Evolutionary conservation across 2,329 filamentous ascomycete species (phyloP).

Genomic region (Arthrobotrys iridis): DNA sequence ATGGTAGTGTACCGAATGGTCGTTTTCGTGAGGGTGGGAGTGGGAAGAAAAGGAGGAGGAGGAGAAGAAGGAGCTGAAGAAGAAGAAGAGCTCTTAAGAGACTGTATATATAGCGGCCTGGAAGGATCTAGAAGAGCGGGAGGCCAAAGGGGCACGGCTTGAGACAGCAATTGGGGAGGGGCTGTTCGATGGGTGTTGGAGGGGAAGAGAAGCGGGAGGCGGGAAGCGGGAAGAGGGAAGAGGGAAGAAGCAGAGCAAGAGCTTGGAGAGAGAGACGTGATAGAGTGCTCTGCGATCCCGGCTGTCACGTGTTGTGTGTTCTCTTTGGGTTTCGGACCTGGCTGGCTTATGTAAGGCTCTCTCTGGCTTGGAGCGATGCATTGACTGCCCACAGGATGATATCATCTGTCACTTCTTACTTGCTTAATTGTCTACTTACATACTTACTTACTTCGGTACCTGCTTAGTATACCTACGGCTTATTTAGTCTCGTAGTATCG

Average conservation of each 20-base stretch:
- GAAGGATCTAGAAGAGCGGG: slow-evolving; percentile 32
- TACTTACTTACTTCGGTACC: no score
- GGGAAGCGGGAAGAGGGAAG: slow-evolving; percentile 18
- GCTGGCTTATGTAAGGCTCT: no score
- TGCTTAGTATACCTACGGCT: no score
- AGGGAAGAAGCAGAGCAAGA: neutral
- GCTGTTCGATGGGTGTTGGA: slow-evolving; percentile 16
- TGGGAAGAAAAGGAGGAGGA: slow-evolving; percentile 1
- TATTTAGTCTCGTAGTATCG: no score
- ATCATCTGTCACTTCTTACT: no score
- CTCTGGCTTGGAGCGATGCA: no score
- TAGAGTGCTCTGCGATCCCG: neutral
- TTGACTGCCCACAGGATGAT: no score
- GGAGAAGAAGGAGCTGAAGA: neutral
- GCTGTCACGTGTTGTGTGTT: neutral
- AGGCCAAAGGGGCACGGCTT: neutral
- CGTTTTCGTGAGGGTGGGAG: slow-evolving; percentile 11
- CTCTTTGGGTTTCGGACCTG: no score
- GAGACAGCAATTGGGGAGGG: slow-evolving; percentile 19
- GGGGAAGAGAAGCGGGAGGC: slow-evolving; percentile 10
- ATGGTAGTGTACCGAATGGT: slow-evolving; percentile 11
- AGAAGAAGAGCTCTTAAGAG: neutral
- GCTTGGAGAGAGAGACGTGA: slow-evolving; percentile 1
- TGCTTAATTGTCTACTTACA: no score
- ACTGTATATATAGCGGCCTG: neutral